Conservation (phyloP, 352 stramenopile species). For the Phytopythium sindhum region DNA sequence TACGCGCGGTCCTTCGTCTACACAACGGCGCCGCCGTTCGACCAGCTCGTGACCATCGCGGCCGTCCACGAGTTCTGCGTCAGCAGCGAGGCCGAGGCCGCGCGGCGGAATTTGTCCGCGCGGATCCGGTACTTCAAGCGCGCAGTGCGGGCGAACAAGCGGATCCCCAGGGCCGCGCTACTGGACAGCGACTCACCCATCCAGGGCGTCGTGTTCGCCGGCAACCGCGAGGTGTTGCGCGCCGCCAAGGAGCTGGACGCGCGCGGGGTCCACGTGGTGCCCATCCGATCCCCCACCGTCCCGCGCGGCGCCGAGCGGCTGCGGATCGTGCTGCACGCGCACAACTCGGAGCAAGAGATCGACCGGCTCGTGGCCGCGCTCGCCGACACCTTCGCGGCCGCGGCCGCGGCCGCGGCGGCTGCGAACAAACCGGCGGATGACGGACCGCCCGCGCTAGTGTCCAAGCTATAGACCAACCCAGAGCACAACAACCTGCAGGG, state of each 20-base stretch:
- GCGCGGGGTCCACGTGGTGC: conserved; percentile 88
- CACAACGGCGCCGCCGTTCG: conserved; percentile 91
- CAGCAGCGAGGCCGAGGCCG: conserved; percentile 20
- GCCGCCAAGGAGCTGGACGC: conserved; percentile 67
- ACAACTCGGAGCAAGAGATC: conserved; percentile 91
- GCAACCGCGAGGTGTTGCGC: conserved; percentile 85
- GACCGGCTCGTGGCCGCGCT: conserved; percentile 55
- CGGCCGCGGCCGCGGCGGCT: background rate
- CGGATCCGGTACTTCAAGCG: conserved; percentile 85
- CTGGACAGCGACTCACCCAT: conserved; percentile 88
- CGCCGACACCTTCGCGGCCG: conserved; percentile 37
- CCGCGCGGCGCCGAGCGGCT: conserved; percentile 92
- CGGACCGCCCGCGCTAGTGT: background rate
- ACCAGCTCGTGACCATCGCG: conserved; percentile 90
- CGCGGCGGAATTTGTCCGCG: conserved; percentile 30
- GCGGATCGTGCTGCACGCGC: conserved; percentile 94
- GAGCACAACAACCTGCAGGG: background rate
- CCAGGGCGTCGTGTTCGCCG: conserved; percentile 92
- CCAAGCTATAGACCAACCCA: background rate
- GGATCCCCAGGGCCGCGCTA: conserved; percentile 45
- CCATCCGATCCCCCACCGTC: conserved; percentile 96
- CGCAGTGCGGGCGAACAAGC: conserved; percentile 24
- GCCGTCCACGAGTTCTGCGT: conserved; percentile 87
- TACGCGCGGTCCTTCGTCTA: conserved; percentile 98
- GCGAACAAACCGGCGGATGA: background rate